Evolutionary conservation across 306 rosid genomes (phyloP).

Genomic region (Alnus rubra): DNA sequence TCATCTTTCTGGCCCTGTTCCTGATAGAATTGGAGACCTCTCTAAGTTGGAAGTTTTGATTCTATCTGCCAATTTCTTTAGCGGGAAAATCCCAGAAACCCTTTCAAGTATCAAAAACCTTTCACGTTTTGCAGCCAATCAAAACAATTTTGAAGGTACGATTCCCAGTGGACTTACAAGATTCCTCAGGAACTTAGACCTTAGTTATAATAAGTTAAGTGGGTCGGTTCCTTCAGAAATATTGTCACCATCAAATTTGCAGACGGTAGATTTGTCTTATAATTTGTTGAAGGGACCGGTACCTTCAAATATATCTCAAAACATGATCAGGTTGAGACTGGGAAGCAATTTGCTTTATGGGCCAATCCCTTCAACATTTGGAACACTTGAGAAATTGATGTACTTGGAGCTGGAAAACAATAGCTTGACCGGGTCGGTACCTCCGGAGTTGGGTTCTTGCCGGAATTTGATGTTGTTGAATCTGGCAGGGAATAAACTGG

Average conservation of each 20-base stretch:
- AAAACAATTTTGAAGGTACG: constrained; percentile 41
- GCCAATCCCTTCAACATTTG: constrained; percentile 32
- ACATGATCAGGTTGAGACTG: constrained; percentile 65
- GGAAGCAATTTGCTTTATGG: constrained; percentile 57
- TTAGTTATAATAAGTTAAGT: constrained; percentile 45
- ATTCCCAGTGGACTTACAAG: constrained; percentile 55
- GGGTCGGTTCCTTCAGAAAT: constrained; percentile 54
- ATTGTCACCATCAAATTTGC: constrained; percentile 40
- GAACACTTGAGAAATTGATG: constrained; percentile 22
- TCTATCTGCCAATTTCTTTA: constrained; percentile 51
- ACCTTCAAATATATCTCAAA: constrained; percentile 44
- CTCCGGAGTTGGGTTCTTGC: constrained; percentile 50
- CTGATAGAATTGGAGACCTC: constrained; percentile 44
- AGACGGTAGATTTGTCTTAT: constrained; percentile 58
- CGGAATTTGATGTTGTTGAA: constrained; percentile 56
- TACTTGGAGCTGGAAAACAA: constrained; percentile 72
- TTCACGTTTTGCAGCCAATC: constrained; percentile 64
- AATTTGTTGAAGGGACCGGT: constrained; percentile 48
- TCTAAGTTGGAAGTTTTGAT: constrained; percentile 56
- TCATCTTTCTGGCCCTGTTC: constrained; percentile 33
- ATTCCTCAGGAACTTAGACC: constrained; percentile 51
- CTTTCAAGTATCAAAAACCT: constrained; percentile 42
- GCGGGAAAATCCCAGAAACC: constrained; percentile 51
- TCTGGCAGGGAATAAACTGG: constrained; percentile 56
- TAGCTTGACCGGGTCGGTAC: constrained; percentile 44